A percentile compares a stretch with the other conserved stretches of the same genome.
Conservation (phyloP, 2,329 filamentous ascomycete genomes). For the Talaromyces sp. region DNA sequence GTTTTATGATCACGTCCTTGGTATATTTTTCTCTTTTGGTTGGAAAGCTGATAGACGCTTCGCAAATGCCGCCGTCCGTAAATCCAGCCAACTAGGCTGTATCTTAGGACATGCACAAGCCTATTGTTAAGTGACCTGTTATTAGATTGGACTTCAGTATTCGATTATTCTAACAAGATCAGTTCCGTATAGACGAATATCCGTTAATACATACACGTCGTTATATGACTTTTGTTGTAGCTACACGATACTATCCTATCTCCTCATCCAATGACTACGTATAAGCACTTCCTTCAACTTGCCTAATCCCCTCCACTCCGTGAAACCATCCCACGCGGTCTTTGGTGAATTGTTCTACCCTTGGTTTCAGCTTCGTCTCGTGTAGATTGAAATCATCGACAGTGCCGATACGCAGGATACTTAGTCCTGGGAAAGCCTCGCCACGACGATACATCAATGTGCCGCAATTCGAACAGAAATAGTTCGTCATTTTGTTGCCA, state of each 20-base stretch:
- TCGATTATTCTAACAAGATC: background rate
- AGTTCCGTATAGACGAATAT: background rate
- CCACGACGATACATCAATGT: slow-evolving; percentile 57
- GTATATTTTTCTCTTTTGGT: background rate
- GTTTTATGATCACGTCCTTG: background rate
- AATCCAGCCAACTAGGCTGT: background rate
- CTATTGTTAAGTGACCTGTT: background rate
- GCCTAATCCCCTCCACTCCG: background rate
- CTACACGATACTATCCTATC: background rate
- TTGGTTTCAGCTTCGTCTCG: slow-evolving; percentile 55
- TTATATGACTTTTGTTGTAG: background rate
- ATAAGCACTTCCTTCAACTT: background rate
- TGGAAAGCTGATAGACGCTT: background rate
- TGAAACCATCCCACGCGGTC: slow-evolving; percentile 40
- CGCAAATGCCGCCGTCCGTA: background rate
- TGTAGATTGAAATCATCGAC: slow-evolving; percentile 59
- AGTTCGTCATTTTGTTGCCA: slow-evolving; percentile 55
- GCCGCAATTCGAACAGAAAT: slow-evolving; percentile 59
- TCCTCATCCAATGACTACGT: background rate
- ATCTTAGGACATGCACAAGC: background rate
- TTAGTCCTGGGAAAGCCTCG: slow-evolving; percentile 43
- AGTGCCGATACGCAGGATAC: slow-evolving; percentile 55
- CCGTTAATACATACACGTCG: background rate
- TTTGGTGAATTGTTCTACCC: slow-evolving; percentile 52
- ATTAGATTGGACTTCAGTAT: background rate